phyloP scores from a whole-genome alignment of 2,329 filamentous ascomycete genomes.

The Fusarium foetens region DNA sequence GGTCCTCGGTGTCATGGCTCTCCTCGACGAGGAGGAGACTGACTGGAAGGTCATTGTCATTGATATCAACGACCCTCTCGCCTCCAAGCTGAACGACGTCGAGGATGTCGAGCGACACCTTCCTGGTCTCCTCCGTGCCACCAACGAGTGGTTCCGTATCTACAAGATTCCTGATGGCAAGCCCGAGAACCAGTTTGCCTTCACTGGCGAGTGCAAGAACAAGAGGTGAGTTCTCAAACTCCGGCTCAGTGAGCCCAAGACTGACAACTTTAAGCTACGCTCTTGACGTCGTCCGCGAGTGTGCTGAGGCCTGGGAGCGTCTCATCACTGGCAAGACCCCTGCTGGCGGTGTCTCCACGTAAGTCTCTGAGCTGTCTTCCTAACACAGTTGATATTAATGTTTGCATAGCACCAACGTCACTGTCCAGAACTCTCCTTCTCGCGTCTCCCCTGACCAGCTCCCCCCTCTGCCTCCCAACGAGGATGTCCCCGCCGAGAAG shows the following conservation, averaged over 20 bases:
- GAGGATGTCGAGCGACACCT: conserved; percentile 99
- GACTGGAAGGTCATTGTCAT: conserved; percentile 99
- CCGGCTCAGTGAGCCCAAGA: not conserved
- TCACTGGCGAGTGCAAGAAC: conserved; percentile 99
- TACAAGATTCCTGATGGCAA: conserved; percentile 99
- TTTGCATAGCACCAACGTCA: conserved; percentile 77
- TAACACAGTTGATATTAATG: conserved; percentile 44
- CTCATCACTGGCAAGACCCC: conserved; percentile 90
- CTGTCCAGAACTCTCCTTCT: conserved; percentile 77
- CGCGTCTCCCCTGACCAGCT: conserved; percentile 76
- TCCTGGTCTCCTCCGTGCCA: conserved; percentile 93
- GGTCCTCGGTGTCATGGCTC: conserved; percentile 98
- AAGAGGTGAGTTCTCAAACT: conserved; percentile 72
- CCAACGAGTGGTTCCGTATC: conserved; percentile 99
- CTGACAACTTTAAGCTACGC: conserved; percentile 72
- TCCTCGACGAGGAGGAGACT: conserved; percentile 99
- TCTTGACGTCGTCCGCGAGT: conserved; percentile 94
- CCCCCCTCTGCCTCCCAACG: conserved; percentile 78
- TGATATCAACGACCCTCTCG: conserved; percentile 96
- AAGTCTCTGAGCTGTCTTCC: conserved; percentile 55
- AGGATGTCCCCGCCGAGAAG: conserved; percentile 85
- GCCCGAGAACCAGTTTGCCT: conserved; percentile 99
- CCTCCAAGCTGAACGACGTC: conserved; percentile 95
- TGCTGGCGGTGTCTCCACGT: conserved; percentile 83
- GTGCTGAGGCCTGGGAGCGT: conserved; percentile 95